Base-by-base conservation (phyloP, 768 basidiomycete genomes). In the Macrolepiota fuliginosa region DNA sequence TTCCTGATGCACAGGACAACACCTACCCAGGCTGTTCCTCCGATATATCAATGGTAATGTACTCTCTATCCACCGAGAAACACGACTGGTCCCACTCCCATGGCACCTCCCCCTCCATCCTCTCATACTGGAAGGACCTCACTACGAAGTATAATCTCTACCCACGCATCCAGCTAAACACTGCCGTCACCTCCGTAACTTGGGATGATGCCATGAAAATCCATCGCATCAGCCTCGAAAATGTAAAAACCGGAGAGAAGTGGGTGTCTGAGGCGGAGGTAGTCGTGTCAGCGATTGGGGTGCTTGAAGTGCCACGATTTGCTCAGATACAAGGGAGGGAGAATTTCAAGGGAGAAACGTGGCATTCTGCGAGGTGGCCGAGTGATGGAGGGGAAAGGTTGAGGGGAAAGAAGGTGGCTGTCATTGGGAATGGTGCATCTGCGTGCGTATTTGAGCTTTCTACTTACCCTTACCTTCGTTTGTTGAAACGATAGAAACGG, bases 301-400 rank as follows among this genome's bases (percentile, higher is more conserved):
- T 80, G 27, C 73, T 87, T 3, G 78, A 83, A 46, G 68, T 74
- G n/a, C 83, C 82, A 12, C 75, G 68, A 3, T 73, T 65, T 61
- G 73, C 79, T 5, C 64, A 67, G 52, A 68, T 79, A 67, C 57
- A 74, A 65, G 64, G 75, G 58, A 4, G 79, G 1, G 71, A 71
- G 10, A 61, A 59, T 3, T 87, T 86, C 70, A 72, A 78, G 56
- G 86, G 87, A 1, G 53, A 67, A 4, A 68, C 76, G 46, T 87
- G 84, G 61, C 86, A 87, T 68, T 82, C 83, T 4, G 80, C 82
- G 6, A 64, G 73, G 17, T 88, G 86, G n/a, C n/a, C n/a, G 84
- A 66, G 77, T 29, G 56, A 69, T 1, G 71, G 71, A 9, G 71
- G 78, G 4, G 71, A 77, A n/a, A n/a, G n/a, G 12, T 70, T 87